Conservation (phyloP, 2,329 filamentous ascomycete species). For the Apiospora kogelbergensis region DNA sequence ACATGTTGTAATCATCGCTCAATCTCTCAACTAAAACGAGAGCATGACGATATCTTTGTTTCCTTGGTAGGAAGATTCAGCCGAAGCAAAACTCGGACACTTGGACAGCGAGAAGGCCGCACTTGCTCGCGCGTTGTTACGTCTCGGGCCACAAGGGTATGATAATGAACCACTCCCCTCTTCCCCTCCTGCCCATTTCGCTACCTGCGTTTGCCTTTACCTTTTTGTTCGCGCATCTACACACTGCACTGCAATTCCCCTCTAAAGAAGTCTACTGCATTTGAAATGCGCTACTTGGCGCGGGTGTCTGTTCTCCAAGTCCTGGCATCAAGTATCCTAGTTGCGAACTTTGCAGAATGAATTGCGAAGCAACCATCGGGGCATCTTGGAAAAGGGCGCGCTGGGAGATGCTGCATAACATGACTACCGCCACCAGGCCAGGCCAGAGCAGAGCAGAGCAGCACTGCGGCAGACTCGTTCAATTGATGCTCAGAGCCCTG, state of each 20-base stretch:
- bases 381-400: background rate
- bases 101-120: background rate
- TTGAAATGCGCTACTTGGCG: slow-evolving; percentile 7
- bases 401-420: background rate
- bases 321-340: slow-evolving; percentile 1
- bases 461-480: background rate
- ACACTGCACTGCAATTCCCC: background rate
- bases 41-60: slow-evolving; percentile 12
- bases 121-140: background rate
- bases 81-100: background rate
- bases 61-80: slow-evolving; percentile 9
- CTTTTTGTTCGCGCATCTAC: background rate
- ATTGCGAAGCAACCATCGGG: slow-evolving; percentile 13
- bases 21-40: slow-evolving; percentile 14
- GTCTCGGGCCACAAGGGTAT: slow-evolving; percentile 14
- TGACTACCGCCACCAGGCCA: background rate
- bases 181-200: background rate
- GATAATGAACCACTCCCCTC: slow-evolving; percentile 13
- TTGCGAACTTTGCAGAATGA: slow-evolving; percentile 14
- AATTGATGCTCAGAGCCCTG: background rate
- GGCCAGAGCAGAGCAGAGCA: background rate
- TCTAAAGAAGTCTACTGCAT: background rate
- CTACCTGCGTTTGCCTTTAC: background rate
- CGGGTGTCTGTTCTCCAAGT: background rate
- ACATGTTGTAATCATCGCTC: slow-evolving; percentile 16